A percentile compares a stretch with the other conserved stretches of the same genome.
Conservation (phyloP, 192 early-diverging fungal genomes). For the Chytriomyces sp. region DNA sequence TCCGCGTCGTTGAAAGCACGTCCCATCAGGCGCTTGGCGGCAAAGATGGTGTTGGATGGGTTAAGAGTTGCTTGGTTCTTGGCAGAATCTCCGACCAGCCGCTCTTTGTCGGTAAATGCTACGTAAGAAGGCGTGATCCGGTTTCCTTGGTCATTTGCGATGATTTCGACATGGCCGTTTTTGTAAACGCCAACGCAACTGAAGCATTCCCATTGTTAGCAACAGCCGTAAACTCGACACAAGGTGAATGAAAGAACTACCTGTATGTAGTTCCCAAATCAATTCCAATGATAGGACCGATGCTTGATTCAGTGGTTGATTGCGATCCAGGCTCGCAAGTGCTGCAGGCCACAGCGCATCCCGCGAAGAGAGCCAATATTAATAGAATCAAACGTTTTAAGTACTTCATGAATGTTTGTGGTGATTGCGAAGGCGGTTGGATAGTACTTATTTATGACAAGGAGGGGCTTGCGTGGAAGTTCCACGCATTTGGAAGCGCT, state of each 20-base stretch:
- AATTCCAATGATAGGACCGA: conserved; percentile 75
- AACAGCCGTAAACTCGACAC: no score
- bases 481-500: no score
- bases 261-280: conserved; percentile 88
- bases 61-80: conserved; percentile 91
- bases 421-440: no score
- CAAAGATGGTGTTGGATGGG: conserved; percentile 89
- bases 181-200: conserved; percentile 92
- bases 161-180: conserved; percentile 95
- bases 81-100: conserved; percentile 89
- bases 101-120: conserved; percentile 87
- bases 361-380: no score
- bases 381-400: no score
- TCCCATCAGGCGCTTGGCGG: conserved; percentile 90
- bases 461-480: no score
- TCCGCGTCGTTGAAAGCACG: conserved; percentile 85
- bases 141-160: conserved; percentile 93
- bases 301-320: no score
- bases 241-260: conserved; percentile 53
- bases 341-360: no score
- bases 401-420: no score
- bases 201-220: no score
- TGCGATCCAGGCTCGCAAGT: no score
- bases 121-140: conserved; percentile 95
- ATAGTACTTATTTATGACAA: no score